Base-by-base conservation (phyloP, 2,329 filamentous ascomycete species). In the Colletotrichum sp. region DNA sequence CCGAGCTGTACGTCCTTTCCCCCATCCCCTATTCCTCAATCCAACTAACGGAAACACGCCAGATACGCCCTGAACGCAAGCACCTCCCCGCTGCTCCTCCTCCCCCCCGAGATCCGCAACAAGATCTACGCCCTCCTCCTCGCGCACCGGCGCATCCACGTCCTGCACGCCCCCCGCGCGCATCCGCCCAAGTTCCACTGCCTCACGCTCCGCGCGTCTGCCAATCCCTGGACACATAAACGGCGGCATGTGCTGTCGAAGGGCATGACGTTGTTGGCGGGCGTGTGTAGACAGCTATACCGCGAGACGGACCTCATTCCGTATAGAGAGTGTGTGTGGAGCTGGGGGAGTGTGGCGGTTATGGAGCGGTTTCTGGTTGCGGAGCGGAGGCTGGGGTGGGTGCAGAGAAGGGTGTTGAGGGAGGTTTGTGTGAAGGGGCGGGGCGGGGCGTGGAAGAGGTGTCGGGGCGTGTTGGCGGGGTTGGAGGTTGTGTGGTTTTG, bases 201-300 rank as follows among this genome's bases (percentile, higher is more conserved):
- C 36, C 74, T 80, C 67, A 70, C 81, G 7, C 78, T 85, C 18
- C 71, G 68, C 9, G 71, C 76, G 15, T 66, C 78, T 55, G 78
- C 82, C 43, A 80, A 84, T 56, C 83, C 84, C 0, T 84, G 82
- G 82, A 43, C 30, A 3, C 71, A 71, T 55, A 39, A 66, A 13
- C 8, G 22, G 3, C 58, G 43, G 12, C 60, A 66, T 18, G 4
- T 74, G 5, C 61, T 67, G 16, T 36, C 52, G n/a, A 71, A 71
- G 13, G 81, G 79, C 4, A 68, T 85, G 72, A 83, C 82, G 9
- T 78, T 84, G 22, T 80, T 85, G 4, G 81, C 82, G 4, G 74
- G 77, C 6, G 82, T 84, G 25, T 85, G 83, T 76, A 80, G 84
- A 36, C 83, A 85, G 78, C 81, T 85, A 16, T 83, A 85, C 79